These are phyloP conservation scores for Torulaspora globosa DNA, from an alignment of 1,139 yeast species.

Conservation along the genomic window DNA sequence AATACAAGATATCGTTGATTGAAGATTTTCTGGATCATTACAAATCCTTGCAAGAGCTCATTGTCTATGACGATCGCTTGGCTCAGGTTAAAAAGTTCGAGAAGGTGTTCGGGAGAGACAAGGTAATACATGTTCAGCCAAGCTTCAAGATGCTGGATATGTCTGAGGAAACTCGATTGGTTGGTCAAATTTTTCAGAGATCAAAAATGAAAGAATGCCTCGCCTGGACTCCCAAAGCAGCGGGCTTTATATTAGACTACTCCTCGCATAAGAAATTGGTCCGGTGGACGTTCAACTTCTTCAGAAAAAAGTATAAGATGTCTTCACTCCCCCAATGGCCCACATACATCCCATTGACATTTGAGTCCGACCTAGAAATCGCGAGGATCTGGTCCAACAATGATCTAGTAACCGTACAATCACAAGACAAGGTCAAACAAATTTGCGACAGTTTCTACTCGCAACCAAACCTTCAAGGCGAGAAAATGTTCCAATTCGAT, in stretches of 20 bases:
- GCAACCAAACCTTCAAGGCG: conserved; percentile 4
- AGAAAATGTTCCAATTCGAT: conserved; percentile 10
- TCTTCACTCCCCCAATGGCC: conserved; percentile 22
- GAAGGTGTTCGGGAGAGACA: conserved; percentile 27
- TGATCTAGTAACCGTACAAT: conserved; percentile 1
- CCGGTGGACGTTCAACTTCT: conserved; percentile 11
- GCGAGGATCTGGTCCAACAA: conserved; percentile 18
- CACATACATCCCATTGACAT: conserved; percentile 21
- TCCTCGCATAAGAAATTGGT: conserved; percentile 18
- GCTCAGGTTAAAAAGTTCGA: conserved; percentile 40
- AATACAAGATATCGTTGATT: conserved; percentile 40
- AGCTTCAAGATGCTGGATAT: conserved; percentile 7
- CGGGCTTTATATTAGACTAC: conserved; percentile 22
- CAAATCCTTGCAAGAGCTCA: conserved; percentile 32
- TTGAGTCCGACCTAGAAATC: conserved; percentile 12
- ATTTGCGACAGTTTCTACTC: conserved; percentile 11
- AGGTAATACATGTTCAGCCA: conserved; percentile 23
- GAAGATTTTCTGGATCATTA: conserved; percentile 37
- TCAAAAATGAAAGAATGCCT: conserved; percentile 1
- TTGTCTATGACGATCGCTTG: conserved; percentile 43
- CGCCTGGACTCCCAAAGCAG: conserved; percentile 19
- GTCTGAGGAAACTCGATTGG: conserved; percentile 11
- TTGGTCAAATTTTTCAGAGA: conserved; percentile 3
- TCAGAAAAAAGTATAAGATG: conserved; percentile 10
- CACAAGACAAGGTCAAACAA: neutral